A percentile compares a stretch with the other conserved stretches of the same genome.
Evolutionary conservation across 805 yeast genomes (phyloP).

Genomic region (Ogataea philodendri): DNA sequence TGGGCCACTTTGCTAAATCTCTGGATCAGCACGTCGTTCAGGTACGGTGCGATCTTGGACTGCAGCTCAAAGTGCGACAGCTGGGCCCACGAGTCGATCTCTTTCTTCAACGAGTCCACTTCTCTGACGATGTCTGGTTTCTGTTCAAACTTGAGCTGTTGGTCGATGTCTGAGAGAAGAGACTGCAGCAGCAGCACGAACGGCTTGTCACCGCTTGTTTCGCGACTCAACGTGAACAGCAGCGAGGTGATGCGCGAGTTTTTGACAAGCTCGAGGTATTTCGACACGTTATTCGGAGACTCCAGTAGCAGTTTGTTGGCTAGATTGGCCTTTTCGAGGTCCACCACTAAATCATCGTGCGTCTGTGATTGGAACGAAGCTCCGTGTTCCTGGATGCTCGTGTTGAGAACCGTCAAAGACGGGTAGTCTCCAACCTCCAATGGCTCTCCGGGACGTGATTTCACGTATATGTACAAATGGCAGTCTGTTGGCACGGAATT

Average conservation of each 20-base stretch:
- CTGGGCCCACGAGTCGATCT: conserved; percentile 35
- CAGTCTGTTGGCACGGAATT: conserved; percentile 12
- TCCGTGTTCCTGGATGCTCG: conserved; percentile 11
- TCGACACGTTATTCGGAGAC: conserved; percentile 27
- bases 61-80: conserved; percentile 36
- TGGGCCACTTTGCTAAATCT: conserved; percentile 31
- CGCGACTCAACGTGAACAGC: conserved; percentile 28
- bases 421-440: conserved; percentile 29
- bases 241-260: conserved; percentile 30
- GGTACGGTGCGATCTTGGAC: conserved; percentile 31
- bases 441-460: conserved; percentile 22
- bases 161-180: conserved; percentile 26
- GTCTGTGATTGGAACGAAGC: conserved; percentile 16
- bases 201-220: conserved; percentile 33
- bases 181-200: conserved; percentile 25
- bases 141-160: conserved; percentile 13
- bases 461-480: conserved; percentile 33
- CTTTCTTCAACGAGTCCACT: conserved; percentile 13
- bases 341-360: conserved; percentile 19
- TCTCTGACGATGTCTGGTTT: conserved; percentile 14
- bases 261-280: conserved; percentile 28
- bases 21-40: conserved; percentile 27
- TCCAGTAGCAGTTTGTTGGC: conserved; percentile 32
- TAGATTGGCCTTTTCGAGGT: conserved; percentile 25
- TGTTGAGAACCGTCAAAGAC: conserved; percentile 25